Percentiles rank a stretch among this genome's conserved stretches.
phyloP scores from a whole-genome alignment of 805 yeast genomes.

The Maudiozyma saulgeensis region DNA sequence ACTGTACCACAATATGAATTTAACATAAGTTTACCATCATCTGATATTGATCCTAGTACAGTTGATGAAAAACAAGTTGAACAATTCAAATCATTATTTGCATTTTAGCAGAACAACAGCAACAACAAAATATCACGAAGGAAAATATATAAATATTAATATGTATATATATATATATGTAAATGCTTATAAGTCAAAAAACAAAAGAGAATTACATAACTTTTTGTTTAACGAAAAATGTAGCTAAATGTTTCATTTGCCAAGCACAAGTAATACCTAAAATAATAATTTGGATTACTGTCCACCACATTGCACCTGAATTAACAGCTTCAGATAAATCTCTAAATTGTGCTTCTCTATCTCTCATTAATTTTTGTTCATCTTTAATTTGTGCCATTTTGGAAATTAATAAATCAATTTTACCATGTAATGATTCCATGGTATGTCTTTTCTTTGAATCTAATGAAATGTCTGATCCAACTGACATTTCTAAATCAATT shows the following conservation, averaged over 20 bases:
- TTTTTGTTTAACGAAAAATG: conserved; percentile 73
- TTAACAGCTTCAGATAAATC: conserved; percentile 63
- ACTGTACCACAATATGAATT: too few species aligned
- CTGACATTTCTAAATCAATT: conserved; percentile 53
- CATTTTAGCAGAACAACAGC: conserved; percentile 8
- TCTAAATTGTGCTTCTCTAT: conserved; percentile 66
- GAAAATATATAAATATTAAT: background rate
- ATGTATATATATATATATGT: background rate
- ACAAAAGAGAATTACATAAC: conserved; percentile 19
- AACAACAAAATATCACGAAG: too few species aligned
- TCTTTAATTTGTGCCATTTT: conserved; percentile 52
- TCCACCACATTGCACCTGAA: conserved; percentile 64
- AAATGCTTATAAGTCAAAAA: too few species aligned
- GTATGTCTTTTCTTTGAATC: conserved; percentile 60
- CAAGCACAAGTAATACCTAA: conserved; percentile 60
- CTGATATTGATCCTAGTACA: conserved; percentile 8
- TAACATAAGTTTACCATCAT: conserved; percentile 1
- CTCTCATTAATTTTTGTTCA: conserved; percentile 61
- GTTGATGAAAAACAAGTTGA: conserved; percentile 18
- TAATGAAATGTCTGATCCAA: conserved; percentile 54
- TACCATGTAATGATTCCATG: conserved; percentile 45
- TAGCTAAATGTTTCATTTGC: conserved; percentile 65
- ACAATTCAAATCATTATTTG: conserved; percentile 13
- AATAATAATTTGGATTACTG: conserved; percentile 54
- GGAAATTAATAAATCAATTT: conserved; percentile 45